These are phyloP conservation scores for Thalassiosira pacifica DNA, from an alignment of 352 stramenopile genomes.

Conservation along the genomic window DNA sequence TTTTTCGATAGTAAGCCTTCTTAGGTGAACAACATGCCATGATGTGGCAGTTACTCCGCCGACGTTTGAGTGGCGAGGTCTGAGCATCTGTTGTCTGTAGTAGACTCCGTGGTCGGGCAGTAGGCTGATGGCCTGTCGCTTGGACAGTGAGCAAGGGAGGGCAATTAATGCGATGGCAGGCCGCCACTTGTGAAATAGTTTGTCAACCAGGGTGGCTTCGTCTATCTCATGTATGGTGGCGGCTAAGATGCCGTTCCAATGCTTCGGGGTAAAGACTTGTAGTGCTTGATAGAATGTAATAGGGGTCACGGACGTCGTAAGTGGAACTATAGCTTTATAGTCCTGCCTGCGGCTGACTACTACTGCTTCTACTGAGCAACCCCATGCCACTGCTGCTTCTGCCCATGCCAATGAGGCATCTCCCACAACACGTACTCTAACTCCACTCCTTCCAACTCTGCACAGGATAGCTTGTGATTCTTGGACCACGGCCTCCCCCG, in stretches of 20 bases:
- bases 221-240: neutral
- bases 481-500: conserved; percentile 29
- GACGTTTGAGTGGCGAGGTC: neutral
- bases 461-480: neutral
- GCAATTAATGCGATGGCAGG: too few species aligned
- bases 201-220: neutral
- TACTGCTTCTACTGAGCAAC: neutral
- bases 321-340: neutral
- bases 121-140: too few species aligned
- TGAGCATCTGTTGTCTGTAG: too few species aligned
- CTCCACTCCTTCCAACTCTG: neutral
- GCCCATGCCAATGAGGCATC: neutral
- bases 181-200: neutral
- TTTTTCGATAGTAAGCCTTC: neutral
- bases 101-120: too few species aligned
- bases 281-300: neutral
- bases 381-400: neutral
- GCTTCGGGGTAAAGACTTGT: neutral
- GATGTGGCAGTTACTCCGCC: neutral
- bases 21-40: neutral
- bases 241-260: neutral
- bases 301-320: too few species aligned
- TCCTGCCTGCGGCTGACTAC: neutral
- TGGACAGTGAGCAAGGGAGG: neutral
- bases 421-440: neutral